Conservation (phyloP, 306 rosid genomes). For the Nissolia schottii region DNA sequence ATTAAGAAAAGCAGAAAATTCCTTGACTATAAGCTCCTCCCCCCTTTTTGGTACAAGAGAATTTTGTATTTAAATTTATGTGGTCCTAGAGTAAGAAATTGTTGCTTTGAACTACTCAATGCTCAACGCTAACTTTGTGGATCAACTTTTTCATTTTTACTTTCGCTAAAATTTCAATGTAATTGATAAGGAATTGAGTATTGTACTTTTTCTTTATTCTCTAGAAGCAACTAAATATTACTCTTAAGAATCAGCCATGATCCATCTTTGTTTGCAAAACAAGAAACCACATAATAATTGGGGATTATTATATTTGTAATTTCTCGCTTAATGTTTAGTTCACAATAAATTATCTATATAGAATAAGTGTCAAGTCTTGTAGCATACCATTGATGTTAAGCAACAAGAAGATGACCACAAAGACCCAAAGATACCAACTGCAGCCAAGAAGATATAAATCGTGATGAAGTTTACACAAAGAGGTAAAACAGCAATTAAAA, state of each 20-base stretch:
- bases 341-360: background rate
- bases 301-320: background rate
- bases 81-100: background rate
- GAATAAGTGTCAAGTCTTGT: background rate
- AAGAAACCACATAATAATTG: background rate
- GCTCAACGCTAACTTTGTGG: too few relatives aligned
- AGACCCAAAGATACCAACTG: slow-evolving; percentile 95
- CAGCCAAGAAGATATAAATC: slow-evolving; percentile 26
- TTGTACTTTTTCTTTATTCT: too few relatives aligned
- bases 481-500: background rate
- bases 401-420: slow-evolving; percentile 75
- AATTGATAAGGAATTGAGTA: too few relatives aligned
- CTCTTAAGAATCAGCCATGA: too few relatives aligned
- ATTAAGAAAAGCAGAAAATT: background rate
- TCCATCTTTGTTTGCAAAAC: background rate
- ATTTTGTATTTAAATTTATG: background rate
- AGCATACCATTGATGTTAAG: slow-evolving; percentile 72
- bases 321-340: background rate
- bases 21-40: background rate
- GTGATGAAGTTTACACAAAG: slow-evolving; percentile 11
- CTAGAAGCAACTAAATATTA: too few relatives aligned
- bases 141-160: too few relatives aligned
- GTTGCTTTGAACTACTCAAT: background rate
- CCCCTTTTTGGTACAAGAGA: background rate
- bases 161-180: too few relatives aligned